Conservation (phyloP, 2,329 filamentous ascomycete genomes). For the Gaeumannomyces sp. region DNA sequence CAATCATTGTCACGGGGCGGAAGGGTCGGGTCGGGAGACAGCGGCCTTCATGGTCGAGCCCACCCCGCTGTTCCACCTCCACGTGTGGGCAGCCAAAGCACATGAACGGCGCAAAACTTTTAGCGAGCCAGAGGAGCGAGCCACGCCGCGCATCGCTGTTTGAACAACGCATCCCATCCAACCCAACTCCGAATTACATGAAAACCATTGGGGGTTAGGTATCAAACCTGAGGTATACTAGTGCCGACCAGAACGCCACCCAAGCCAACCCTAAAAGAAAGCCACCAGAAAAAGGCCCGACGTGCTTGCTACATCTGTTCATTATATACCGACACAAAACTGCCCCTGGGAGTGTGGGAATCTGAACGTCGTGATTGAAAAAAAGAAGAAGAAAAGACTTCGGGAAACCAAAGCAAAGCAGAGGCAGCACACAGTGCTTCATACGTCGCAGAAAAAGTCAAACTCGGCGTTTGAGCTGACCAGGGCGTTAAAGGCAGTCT, state of each 20-base stretch:
- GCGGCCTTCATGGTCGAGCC: neutral
- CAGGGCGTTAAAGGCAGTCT: constrained; percentile 26
- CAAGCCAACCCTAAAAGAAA: neutral
- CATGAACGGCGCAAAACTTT: neutral
- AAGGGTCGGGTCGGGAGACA: neutral
- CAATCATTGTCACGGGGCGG: neutral
- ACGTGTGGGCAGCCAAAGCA: neutral
- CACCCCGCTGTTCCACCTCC: neutral
- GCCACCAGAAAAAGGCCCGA: neutral
- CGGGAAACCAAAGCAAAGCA: neutral
- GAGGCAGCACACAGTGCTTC: constrained; percentile 11
- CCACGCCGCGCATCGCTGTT: neutral
- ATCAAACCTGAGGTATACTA: constrained; percentile 1
- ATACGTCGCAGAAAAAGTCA: constrained; percentile 40
- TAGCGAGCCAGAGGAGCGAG: neutral
- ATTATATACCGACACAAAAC: too few species aligned
- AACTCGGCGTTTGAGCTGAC: constrained; percentile 36
- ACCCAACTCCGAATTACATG: neutral
- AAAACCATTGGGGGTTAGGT: neutral
- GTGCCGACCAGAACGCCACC: neutral
- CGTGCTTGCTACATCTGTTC: neutral
- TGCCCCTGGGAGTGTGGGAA: too few species aligned
- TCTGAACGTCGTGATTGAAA: too few species aligned
- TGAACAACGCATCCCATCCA: neutral
- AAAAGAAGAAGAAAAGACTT: neutral